phyloP scores from a whole-genome alignment of 2,329 filamentous ascomycete genomes.

The Ploettnerulaceae sp. region DNA sequence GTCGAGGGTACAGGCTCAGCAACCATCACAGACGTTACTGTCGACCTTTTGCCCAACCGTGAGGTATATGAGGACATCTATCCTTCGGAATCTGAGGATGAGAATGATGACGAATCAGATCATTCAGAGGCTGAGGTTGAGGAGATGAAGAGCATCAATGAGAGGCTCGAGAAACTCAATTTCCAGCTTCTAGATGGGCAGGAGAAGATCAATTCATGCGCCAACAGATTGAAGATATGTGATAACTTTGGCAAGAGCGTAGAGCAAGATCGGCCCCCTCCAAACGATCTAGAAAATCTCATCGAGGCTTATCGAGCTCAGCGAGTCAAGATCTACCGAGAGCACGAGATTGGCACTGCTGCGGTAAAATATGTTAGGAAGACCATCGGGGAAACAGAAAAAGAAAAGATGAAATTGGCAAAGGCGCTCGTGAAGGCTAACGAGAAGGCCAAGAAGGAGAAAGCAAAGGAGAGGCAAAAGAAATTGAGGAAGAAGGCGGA shows the following conservation, averaged over 20 bases:
- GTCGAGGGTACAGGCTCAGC: slow-evolving; percentile 54
- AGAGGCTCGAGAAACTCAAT: slow-evolving; percentile 26
- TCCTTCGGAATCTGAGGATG: slow-evolving; percentile 34
- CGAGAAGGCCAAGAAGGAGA: slow-evolving; percentile 37
- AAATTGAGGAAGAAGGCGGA: slow-evolving; percentile 37
- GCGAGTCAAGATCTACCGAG: slow-evolving; percentile 35
- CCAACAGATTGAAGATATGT: slow-evolving; percentile 25
- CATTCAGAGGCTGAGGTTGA: slow-evolving; percentile 32
- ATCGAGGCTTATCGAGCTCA: slow-evolving; percentile 27
- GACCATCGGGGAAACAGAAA: slow-evolving; percentile 33
- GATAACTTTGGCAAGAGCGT: slow-evolving; percentile 28
- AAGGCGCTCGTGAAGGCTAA: slow-evolving; percentile 29
- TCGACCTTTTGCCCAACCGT: slow-evolving; percentile 50
- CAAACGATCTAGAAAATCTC: slow-evolving; percentile 24
- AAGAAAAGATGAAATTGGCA: slow-evolving; percentile 32
- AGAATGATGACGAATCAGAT: slow-evolving; percentile 30
- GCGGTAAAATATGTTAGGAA: slow-evolving; percentile 35
- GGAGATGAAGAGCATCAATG: slow-evolving; percentile 20
- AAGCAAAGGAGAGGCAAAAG: slow-evolving; percentile 36
- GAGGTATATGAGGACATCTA: slow-evolving; percentile 40
- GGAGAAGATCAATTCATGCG: slow-evolving; percentile 32
- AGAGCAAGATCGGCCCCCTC: slow-evolving; percentile 16
- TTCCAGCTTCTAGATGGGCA: slow-evolving; percentile 24
- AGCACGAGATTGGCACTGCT: slow-evolving; percentile 36
- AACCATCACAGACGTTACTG: slow-evolving; percentile 57